Base-by-base conservation (phyloP, 345 rosid species). In the Acer negundo region DNA sequence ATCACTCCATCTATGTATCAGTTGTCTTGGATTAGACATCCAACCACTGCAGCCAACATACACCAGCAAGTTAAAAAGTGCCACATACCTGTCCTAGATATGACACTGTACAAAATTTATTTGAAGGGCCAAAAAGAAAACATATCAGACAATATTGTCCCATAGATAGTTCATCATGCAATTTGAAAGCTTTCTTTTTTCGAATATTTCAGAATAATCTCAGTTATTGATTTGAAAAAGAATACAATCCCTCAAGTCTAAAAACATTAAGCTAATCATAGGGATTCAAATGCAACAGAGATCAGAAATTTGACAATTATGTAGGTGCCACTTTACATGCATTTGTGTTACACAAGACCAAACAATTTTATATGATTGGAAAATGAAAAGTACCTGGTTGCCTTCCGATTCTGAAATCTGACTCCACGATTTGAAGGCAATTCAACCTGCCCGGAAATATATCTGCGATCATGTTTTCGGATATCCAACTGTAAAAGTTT, bases 381-480 rank as follows among this genome's bases (percentile, higher is more conserved):
- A 64, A 46, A 44, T 53, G 42, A 55, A 65, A 71, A 22, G 70
- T 75, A 89, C 95, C 95, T 77, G 69, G 80, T 74, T 64, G 70
- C 44, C 71, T 79, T 73, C 6, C 58, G 58, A 62, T 78, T 79
- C 23, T 66, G 84, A 73, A 73, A 83, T 77, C 82, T 83, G 67
- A 82, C 35, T 58, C 84, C 84, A 65, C 53, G 59, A 26, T 75
- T 67, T 49, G 87, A 73, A 75, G 75, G 73, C 63, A 75, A 28
- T 28, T 82, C 86, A 79, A 80, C 76, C 83, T 88, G 95, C 77
- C 97, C 94, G 16, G 96, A 93, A 75, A 93, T 84, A 65, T 84
- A 84, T 78, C 87, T 89, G 51, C 97, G 96, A 40, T 92, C 87
- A 59, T 90, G 88, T 68, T 83, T 81, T 42, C 35, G 87, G 66